These are phyloP conservation scores for Bacidia gigantensis DNA, from an alignment of 495 filamentous ascomycete genomes.

Conservation along the genomic window DNA sequence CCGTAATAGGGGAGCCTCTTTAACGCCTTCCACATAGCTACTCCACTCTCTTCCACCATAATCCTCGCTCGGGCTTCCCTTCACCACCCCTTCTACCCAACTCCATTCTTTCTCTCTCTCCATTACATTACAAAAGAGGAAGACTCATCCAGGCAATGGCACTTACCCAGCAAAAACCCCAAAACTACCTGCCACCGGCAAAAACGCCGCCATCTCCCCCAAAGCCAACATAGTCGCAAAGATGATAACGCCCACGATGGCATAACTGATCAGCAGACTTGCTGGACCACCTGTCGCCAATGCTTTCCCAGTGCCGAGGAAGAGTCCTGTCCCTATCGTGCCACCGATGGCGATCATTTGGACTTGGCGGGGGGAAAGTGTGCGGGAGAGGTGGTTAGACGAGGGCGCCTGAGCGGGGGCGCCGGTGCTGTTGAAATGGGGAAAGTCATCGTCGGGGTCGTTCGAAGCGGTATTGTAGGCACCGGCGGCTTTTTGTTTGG, in stretches of 20 bases:
- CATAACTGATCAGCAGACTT: conserved; percentile 47
- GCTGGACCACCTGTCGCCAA: conserved; percentile 46
- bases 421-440: no score
- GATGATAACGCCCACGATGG: conserved; percentile 34
- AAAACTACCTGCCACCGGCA: conserved; percentile 37
- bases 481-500: no score
- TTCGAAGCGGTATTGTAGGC: no score
- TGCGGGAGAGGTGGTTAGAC: conserved; percentile 24
- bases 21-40: no score
- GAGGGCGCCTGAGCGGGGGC: conserved; percentile 17
- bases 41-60: no score
- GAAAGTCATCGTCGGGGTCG: no score
- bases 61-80: no score
- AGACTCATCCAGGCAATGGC: no score
- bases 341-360: conserved; percentile 52
- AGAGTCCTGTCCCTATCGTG: conserved; percentile 53
- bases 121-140: no score
- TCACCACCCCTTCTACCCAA: no score
- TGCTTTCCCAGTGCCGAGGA: conserved; percentile 46
- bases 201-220: conserved; percentile 38
- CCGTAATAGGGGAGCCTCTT: no score
- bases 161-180: conserved; percentile 39
- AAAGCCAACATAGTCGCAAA: conserved; percentile 37
- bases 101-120: no score
- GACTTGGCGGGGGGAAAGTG: conserved; percentile 36